Base-by-base conservation (phyloP, 202 grass and related monocot species). In the Dendrocalamus latiflorus region DNA sequence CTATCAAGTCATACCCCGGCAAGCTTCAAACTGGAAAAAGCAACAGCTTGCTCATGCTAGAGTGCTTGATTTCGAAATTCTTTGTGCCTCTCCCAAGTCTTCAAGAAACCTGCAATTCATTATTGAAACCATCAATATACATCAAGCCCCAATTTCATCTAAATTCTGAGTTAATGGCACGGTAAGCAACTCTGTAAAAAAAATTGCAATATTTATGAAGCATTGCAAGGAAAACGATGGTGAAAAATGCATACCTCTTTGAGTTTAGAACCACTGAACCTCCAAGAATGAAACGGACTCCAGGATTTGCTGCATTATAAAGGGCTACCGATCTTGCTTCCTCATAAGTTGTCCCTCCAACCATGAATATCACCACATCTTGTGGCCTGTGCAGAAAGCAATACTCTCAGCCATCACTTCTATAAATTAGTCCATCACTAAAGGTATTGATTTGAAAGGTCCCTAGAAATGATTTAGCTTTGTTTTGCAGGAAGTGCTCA, bases 331-430 rank as follows among this genome's bases (percentile, higher is more conserved):
- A 80, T 47, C 93, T 88, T 59, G 95, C 83, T 86, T 98, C 95
- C 87, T 98, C 95, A 15, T 98, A 98, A 58, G 93, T 95, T 59
- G 93, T 98, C 28, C 95, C 95, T 78, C 95, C 95, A 85, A 95
- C 87, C 51, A 98, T 93, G 81, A 98, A 98, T 72, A 98, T 91
- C 70, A 95, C 93, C 36, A 98, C 95, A 89, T 98, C 95, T 78
- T 98, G 95, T 80, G 95, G 92, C 82, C 95, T 98, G 80, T 78
- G 70, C 70, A n/a, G 81, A 80, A 83, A 22, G 42, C 24, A 64
- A 53, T 25, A 82, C 5, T 51, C 3, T 73, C 33, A 81, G 13
- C 14, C 39, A 84, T 25, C 68, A 75, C 18, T 50, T 74, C 4
- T 42, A 68, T 30, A 75, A 21, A 47, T 26, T 56, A 61, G 18